These are phyloP conservation scores for Claviceps sorghi DNA, from an alignment of 2,329 filamentous ascomycete genomes.

Conservation along the genomic window DNA sequence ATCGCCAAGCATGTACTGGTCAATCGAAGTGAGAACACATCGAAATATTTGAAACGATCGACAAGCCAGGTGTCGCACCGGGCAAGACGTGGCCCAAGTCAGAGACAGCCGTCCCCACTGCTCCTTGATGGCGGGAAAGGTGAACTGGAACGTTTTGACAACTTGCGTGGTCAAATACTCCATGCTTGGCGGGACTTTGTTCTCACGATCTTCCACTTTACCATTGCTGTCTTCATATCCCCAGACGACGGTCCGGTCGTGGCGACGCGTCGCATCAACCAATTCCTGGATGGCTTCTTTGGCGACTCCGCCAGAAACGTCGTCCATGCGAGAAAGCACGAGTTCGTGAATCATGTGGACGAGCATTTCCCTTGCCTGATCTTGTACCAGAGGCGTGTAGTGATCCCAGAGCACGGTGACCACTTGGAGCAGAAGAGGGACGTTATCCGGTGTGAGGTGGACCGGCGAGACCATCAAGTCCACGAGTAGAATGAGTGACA, in stretches of 20 bases:
- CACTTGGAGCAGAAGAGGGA: constrained; percentile 79
- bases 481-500: constrained; percentile 84
- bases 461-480: constrained; percentile 92
- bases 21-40: constrained; percentile 78
- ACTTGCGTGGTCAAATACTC: constrained; percentile 67
- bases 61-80: constrained; percentile 86
- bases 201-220: constrained; percentile 56
- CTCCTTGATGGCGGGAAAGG: constrained; percentile 75
- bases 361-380: constrained; percentile 93
- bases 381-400: constrained; percentile 86
- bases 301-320: constrained; percentile 43
- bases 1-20: constrained; percentile 88
- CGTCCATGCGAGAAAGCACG: constrained; percentile 66
- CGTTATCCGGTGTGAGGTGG: constrained; percentile 60
- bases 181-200: constrained; percentile 80
- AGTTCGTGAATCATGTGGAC: constrained; percentile 95
- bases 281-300: constrained; percentile 73
- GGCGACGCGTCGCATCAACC: constrained; percentile 71
- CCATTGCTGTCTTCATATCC: constrained; percentile 85
- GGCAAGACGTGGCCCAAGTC: constrained; percentile 93
- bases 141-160: constrained; percentile 69
- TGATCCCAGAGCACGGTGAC: constrained; percentile 95
- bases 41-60: constrained; percentile 95
- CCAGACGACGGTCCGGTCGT: constrained; percentile 80
- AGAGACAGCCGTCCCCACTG: constrained; percentile 83